Evolutionary conservation across 352 stramenopile species (phyloP).

Genomic region (Pythium oligandrum): DNA sequence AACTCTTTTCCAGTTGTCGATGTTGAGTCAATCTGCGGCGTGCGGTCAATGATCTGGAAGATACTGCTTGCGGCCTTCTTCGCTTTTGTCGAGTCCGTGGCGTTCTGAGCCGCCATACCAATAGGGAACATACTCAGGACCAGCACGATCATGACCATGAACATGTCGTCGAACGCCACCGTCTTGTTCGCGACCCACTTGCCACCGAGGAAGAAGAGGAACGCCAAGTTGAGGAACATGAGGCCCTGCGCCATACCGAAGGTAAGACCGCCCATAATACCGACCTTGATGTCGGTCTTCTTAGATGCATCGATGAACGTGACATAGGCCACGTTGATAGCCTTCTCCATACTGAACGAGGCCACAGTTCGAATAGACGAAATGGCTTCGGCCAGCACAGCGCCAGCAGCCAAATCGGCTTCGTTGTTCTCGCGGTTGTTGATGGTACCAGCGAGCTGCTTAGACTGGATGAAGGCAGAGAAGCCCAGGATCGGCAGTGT

Average conservation of each 20-base stretch:
- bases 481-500: conserved; percentile 15
- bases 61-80: conserved; percentile 22
- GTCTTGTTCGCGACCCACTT: conserved; percentile 43
- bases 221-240: conserved; percentile 56
- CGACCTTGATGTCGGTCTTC: conserved; percentile 40
- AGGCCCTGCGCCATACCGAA: conserved; percentile 48
- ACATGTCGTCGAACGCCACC: conserved; percentile 64
- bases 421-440: conserved; percentile 22
- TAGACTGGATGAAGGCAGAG: conserved; percentile 7
- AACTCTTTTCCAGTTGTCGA: conserved; percentile 8
- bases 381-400: conserved; percentile 37
- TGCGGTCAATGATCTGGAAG: conserved; percentile 43
- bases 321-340: conserved; percentile 29
- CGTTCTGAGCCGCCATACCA: conserved; percentile 17
- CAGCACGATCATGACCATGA: conserved; percentile 70
- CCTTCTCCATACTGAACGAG: conserved; percentile 49
- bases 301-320: conserved; percentile 28
- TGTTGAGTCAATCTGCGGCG: conserved; percentile 24
- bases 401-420: conserved; percentile 34
- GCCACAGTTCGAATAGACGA: conserved; percentile 49
- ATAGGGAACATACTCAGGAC: conserved; percentile 38
- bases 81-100: background rate
- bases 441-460: conserved; percentile 9
- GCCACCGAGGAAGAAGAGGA: conserved; percentile 74
- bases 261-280: conserved; percentile 47